These are phyloP conservation scores for Tephrocybe rancida DNA, from an alignment of 768 basidiomycete genomes.

Conservation along the genomic window DNA sequence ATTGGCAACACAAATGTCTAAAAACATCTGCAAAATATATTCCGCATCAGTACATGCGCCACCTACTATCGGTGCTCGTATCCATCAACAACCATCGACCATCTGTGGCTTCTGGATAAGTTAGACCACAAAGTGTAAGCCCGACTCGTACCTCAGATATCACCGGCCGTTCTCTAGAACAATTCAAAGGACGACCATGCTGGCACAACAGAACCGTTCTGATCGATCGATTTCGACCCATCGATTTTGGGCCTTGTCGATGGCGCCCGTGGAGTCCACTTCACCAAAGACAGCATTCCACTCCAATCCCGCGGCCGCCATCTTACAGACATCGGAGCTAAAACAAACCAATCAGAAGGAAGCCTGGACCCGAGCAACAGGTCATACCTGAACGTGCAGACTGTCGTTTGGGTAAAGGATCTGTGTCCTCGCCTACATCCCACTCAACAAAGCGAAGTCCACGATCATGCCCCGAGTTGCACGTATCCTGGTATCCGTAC, in stretches of 20 bases:
- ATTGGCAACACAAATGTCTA: too few relatives aligned
- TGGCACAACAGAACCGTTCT: constrained; percentile 53
- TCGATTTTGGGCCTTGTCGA: constrained; percentile 45
- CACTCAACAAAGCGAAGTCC: constrained; percentile 67
- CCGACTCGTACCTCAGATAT: too few relatives aligned
- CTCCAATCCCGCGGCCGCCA: constrained; percentile 62
- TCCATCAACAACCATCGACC: too few relatives aligned
- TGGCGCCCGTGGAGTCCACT: constrained; percentile 45
- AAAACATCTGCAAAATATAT: too few relatives aligned
- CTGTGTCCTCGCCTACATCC: constrained; percentile 55
- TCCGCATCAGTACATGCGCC: too few relatives aligned
- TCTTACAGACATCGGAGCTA: constrained; percentile 63
- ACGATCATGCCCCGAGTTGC: constrained; percentile 67
- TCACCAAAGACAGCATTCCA: constrained; percentile 67
- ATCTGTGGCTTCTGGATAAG: too few relatives aligned
- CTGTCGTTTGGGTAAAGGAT: constrained; percentile 50
- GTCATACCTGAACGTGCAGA: constrained; percentile 62
- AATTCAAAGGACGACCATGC: constrained; percentile 62
- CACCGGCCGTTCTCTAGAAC: too few relatives aligned
- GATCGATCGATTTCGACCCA: constrained; percentile 78
- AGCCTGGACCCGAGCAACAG: background rate
- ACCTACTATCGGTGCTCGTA: too few relatives aligned
- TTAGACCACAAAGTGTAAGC: too few relatives aligned
- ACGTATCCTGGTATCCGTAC: constrained; percentile 40
- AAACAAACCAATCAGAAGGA: constrained; percentile 7